Conservation (phyloP, 2,329 filamentous ascomycete genomes). For the Trichoderma sp. region DNA sequence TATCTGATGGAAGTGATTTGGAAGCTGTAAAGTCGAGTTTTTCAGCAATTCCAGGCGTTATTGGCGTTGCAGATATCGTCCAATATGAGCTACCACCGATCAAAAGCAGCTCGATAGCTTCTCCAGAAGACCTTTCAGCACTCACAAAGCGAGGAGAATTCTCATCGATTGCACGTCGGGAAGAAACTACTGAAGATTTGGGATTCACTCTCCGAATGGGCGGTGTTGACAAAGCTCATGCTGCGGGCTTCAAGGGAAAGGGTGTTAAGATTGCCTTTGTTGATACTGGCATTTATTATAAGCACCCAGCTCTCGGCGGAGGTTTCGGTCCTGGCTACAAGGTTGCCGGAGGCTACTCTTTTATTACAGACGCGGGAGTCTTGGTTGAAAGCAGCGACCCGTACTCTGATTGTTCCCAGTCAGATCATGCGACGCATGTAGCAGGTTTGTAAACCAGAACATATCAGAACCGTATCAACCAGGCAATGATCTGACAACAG, state of each 20-base stretch:
- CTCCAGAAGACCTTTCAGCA: background rate
- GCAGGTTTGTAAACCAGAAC: background rate
- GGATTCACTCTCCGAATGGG: background rate
- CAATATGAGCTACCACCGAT: background rate
- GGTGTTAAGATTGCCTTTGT: background rate
- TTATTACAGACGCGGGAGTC: background rate
- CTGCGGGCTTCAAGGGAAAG: background rate
- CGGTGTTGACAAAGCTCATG: background rate
- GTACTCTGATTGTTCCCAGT: background rate
- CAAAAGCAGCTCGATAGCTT: background rate
- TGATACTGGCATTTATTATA: constrained; percentile 2
- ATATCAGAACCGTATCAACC: background rate
- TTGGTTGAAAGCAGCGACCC: background rate
- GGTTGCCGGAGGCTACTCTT: background rate
- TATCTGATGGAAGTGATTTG: background rate
- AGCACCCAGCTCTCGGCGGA: constrained; percentile 3
- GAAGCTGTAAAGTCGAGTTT: background rate
- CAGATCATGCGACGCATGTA: constrained; percentile 4
- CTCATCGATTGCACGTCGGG: background rate
- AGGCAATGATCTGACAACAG: background rate
- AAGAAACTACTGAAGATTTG: background rate
- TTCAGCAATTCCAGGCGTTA: background rate
- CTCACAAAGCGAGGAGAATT: background rate
- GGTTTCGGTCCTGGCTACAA: background rate
- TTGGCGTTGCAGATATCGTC: background rate